Conservation (phyloP, 192 early-diverging fungal genomes). For the Backusella macrospora region DNA sequence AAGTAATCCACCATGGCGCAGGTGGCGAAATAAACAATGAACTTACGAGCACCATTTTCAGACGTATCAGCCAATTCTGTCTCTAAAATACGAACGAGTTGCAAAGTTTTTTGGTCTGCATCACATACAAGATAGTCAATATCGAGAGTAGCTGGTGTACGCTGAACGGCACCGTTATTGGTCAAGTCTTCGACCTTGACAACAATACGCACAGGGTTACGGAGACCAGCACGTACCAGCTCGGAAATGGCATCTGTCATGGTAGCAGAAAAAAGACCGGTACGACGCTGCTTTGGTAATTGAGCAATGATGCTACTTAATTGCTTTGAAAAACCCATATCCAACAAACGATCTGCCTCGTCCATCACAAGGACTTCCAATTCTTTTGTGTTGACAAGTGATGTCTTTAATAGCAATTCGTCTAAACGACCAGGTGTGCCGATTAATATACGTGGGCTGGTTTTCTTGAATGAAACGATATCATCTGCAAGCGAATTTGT, state of each 20-base stretch:
- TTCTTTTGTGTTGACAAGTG: conserved; percentile 70
- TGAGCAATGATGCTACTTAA: conserved; percentile 77
- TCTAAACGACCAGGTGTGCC: conserved; percentile 91
- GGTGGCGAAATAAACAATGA: conserved; percentile 94
- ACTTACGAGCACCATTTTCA: conserved; percentile 64
- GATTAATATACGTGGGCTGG: conserved; percentile 82
- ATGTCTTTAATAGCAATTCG: conserved; percentile 63
- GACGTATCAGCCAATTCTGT: conserved; percentile 25
- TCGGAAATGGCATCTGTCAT: conserved; percentile 89
- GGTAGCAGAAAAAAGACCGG: conserved; percentile 95
- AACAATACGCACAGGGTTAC: conserved; percentile 88
- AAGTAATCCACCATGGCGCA: conserved; percentile 97
- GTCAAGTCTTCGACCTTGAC: conserved; percentile 83
- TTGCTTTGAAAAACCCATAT: conserved; percentile 90
- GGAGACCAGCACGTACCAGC: conserved; percentile 83
- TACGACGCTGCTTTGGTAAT: conserved; percentile 93
- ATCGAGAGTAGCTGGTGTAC: conserved; percentile 64
- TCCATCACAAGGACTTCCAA: conserved; percentile 91
- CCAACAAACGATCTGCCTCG: conserved; percentile 92
- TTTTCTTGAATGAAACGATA: conserved; percentile 59
- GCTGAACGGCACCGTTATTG: conserved; percentile 47
- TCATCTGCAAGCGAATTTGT: conserved; percentile 63
- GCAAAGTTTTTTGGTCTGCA: conserved; percentile 81
- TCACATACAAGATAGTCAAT: conserved; percentile 78
- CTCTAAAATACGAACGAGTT: conserved; percentile 69